A percentile compares a stretch with the other conserved stretches of the same genome.
Evolutionary conservation across 78 protist genomes (phyloP).

Genomic region (Blattamonas nauphoetae): DNA sequence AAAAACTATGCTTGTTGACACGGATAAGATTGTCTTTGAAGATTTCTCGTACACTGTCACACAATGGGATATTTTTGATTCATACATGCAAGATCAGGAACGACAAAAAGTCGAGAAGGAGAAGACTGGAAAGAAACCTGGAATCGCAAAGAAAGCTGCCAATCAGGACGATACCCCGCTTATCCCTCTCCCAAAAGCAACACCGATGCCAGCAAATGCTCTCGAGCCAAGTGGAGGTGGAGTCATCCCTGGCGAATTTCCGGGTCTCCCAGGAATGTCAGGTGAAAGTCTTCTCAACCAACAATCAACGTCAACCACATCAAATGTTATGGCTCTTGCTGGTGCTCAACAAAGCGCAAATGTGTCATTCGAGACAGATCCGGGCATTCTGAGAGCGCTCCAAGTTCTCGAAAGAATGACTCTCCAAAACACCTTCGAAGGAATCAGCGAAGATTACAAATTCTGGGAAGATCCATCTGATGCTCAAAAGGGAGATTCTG

Average conservation of each 20-base stretch:
- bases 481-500: slow-evolving; percentile 28
- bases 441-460: slow-evolving; percentile 44
- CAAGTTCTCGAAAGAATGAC: slow-evolving; percentile 64
- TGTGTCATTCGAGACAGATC: not conserved
- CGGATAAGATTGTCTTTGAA: slow-evolving; percentile 45
- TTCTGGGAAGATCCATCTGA: slow-evolving; percentile 62
- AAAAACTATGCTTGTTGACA: slow-evolving; percentile 15
- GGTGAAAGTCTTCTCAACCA: not conserved
- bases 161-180: not conserved
- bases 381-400: slow-evolving; percentile 6
- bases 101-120: not conserved
- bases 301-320: not conserved
- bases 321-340: not conserved
- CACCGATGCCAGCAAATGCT: not conserved
- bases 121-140: not conserved
- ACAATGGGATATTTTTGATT: slow-evolving; percentile 63
- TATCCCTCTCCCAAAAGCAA: not conserved
- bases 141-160: not conserved
- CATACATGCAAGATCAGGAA: slow-evolving; percentile 46
- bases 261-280: not conserved
- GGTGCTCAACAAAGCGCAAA: not conserved
- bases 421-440: slow-evolving; percentile 57
- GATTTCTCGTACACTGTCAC: slow-evolving; percentile 24
- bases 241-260: not conserved
- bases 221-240: not conserved